Evolutionary conservation across 768 basidiomycete genomes (phyloP), one percentile per base, ranked within the genome.

Genomic region (Lentinula detonsa): DNA sequence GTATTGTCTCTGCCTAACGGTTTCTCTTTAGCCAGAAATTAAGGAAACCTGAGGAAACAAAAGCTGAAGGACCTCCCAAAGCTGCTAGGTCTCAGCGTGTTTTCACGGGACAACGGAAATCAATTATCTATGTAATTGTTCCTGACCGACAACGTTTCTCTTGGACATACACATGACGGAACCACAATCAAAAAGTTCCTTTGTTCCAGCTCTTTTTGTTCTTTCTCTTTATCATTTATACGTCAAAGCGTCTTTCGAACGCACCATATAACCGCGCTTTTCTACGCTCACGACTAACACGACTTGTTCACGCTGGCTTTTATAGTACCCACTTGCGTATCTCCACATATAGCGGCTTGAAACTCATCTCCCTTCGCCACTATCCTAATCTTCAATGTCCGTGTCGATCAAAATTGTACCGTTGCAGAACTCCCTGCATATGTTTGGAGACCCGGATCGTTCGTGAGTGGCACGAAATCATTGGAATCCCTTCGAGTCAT

Each of bases 361-460:
- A 43, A 42, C 21, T n/a, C 18, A 15, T 15, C 16, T 7, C 11
- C 16, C n/a, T 23, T 45, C 13, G 6, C 45, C 28, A 21, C 37
- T 45, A 43, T 42, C 16, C 39, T 7, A 15, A 42, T 59, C 64
- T 52, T 9, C 63, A 66, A 93, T 92, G 90, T 78, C 88, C 43
- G 74, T 92, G 66, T 77, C 82, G 53, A 69, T 93, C 61, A 74
- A 81, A 57, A 87, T 93, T 62, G 73, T 83, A 34, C 87, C 91
- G 0, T 76, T 79, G 59, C 74, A 83, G 42, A 66, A 77, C 53
- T 72, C 78, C 34, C 72, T 93, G 65, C 81, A 87, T 67, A 84
- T 93, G 82, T 85, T 84, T 67, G 92, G 91, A 59, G 78, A 81
- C 33, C 81, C 85, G 6, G 85, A 90, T 71, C 63, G 76, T 57